phyloP scores from a whole-genome alignment of 2,329 filamentous ascomycete species.

The Trichoderma hamatum region DNA sequence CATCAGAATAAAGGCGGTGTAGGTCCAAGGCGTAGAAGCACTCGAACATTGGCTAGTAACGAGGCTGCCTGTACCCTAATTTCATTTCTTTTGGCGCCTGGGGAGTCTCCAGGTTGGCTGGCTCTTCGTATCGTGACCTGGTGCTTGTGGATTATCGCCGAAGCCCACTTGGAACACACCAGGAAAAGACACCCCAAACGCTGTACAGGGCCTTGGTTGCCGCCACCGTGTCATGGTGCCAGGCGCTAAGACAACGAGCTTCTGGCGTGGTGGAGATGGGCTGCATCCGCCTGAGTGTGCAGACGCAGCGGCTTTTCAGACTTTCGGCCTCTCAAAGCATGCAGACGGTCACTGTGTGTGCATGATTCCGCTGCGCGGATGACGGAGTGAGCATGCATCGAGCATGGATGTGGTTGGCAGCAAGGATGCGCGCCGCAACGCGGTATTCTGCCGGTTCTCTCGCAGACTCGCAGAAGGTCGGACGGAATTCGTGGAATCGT shows the following conservation, averaged over 20 bases:
- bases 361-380: neutral
- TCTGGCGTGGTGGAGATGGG: neutral
- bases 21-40: neutral
- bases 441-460: no score
- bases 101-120: neutral
- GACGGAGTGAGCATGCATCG: neutral
- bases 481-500: neutral
- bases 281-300: neutral
- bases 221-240: conserved; percentile 4
- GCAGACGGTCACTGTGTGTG: conserved; percentile 2
- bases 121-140: neutral
- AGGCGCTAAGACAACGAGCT: neutral
- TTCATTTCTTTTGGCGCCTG: neutral
- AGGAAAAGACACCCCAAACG: no score
- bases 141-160: neutral
- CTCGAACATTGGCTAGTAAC: neutral
- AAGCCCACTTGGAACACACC: neutral
- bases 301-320: conserved; percentile 13
- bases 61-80: neutral
- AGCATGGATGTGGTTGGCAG: neutral
- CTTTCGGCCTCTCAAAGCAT: conserved; percentile 11
- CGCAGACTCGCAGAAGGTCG: neutral
- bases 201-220: neutral
- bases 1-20: conserved; percentile 12
- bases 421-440: no score